A percentile compares a stretch with the other conserved stretches of the same genome.
These are phyloP conservation scores for Fusarium buharicum DNA, from an alignment of 2,329 filamentous ascomycete genomes.

Conservation along the genomic window DNA sequence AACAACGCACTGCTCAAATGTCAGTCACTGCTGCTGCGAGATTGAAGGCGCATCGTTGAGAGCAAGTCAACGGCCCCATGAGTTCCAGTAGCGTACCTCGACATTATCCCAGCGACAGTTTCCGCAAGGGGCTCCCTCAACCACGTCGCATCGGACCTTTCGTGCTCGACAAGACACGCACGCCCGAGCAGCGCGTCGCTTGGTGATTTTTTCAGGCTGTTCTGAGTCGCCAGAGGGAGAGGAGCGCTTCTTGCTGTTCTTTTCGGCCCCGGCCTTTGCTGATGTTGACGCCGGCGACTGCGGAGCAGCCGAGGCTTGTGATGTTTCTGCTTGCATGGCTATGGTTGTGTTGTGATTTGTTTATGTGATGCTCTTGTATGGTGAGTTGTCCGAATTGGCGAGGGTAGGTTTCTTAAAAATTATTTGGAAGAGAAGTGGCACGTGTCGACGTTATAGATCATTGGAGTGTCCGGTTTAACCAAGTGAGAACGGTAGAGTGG, in stretches of 20 bases:
- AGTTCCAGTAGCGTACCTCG: conserved; percentile 55
- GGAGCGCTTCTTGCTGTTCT: conserved; percentile 50
- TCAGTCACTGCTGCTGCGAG: conserved; percentile 31
- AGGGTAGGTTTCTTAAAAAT: background rate
- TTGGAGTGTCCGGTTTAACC: conserved; percentile 30
- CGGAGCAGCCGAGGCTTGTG: conserved; percentile 43
- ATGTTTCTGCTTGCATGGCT: conserved; percentile 36
- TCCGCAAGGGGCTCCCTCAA: conserved; percentile 86
- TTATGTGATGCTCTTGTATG: background rate
- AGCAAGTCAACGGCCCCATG: conserved; percentile 12
- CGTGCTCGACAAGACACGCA: conserved; percentile 88
- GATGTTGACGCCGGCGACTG: conserved; percentile 47
- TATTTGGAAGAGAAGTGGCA: conserved; percentile 1
- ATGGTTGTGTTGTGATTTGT: conserved; percentile 26
- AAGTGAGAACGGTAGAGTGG: conserved; percentile 38
- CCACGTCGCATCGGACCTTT: conserved; percentile 94
- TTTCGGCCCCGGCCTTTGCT: conserved; percentile 42
- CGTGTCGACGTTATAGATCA: conserved; percentile 24
- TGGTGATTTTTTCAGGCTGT: conserved; percentile 64
- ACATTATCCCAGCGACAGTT: conserved; percentile 87
- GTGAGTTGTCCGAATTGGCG: conserved; percentile 14
- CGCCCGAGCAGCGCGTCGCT: conserved; percentile 88
- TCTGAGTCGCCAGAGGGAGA: conserved; percentile 47
- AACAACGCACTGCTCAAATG: conserved; percentile 66
- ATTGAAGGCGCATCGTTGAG: conserved; percentile 19